Conservation (phyloP, 1,139 yeast genomes). For the Taphrina sp. region DNA sequence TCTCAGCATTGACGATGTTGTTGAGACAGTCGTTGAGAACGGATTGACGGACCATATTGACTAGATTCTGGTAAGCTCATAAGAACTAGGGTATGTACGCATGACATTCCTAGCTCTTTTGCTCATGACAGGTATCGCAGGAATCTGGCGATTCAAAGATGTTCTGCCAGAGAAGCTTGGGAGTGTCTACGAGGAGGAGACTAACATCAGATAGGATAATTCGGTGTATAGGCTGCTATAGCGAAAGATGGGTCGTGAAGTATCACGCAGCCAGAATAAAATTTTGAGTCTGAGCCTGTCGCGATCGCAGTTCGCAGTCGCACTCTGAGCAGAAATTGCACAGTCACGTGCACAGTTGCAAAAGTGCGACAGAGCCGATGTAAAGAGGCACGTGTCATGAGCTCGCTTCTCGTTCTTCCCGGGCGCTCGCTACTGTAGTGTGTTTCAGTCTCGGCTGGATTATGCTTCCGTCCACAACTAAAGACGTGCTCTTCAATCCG, state of each 20-base stretch:
- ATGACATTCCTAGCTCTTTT: slow-evolving; percentile 23
- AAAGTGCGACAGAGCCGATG: too few species aligned
- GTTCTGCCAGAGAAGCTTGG: slow-evolving; percentile 15
- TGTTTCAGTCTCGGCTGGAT: too few species aligned
- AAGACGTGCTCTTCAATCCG: too few species aligned
- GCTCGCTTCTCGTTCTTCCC: too few species aligned
- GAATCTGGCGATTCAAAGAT: neutral
- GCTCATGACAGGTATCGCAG: slow-evolving; percentile 2
- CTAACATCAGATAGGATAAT: too few species aligned
- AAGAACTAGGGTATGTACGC: slow-evolving; percentile 23
- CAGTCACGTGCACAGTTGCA: too few species aligned
- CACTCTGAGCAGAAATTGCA: too few species aligned
- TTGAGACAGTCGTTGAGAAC: slow-evolving; percentile 99
- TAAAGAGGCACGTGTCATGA: too few species aligned
- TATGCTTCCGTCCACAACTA: too few species aligned
- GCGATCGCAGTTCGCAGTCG: too few species aligned
- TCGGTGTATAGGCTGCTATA: slow-evolving; percentile 17
- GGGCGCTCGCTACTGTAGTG: too few species aligned
- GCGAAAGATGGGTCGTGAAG: slow-evolving; percentile 1
- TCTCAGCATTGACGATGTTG: slow-evolving; percentile 98
- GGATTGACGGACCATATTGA: slow-evolving; percentile 47
- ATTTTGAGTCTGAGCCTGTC: neutral
- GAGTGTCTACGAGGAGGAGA: slow-evolving; percentile 1
- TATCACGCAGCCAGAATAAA: neutral
- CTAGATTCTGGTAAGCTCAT: slow-evolving; percentile 11